Evolutionary conservation across 345 rosid species (phyloP), one percentile per base, ranked within the genome.

Genomic region (Populus nigra): DNA sequence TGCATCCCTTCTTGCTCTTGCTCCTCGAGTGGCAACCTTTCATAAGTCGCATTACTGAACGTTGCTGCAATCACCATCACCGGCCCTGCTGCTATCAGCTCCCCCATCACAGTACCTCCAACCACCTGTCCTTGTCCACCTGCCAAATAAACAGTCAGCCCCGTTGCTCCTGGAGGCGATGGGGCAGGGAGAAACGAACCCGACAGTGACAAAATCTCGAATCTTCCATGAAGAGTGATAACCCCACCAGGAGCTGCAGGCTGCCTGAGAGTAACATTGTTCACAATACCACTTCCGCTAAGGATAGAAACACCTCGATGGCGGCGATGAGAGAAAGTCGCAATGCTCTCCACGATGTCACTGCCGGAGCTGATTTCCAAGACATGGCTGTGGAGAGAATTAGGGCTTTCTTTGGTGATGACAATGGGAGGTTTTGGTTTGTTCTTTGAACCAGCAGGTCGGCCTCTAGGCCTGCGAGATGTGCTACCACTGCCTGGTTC

Each of bases 91-190:
- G 99, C 97, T 2, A 88, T 77, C 65, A 95, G 83, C 25, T 91
- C 82, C 11, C 98, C 97, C 70, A 88, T 83, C 0, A 87, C 96
- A 1, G 85, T 83, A 22, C 99, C 99, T 7, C 99, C 99, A 3
- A 95, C 90, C 18, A 95, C 92, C 83, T 95, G 99, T 13, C 98
- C 97, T 72, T 93, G 97, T 47, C 91, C 93, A 0, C 98, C 99
- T 0, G 98, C 92, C 76, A 93, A 77, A 83, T 91, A 95, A 50
- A 95, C 91, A 2, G 96, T 85, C 59, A 95, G 78, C 29, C 90
- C 90, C 0, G 97, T 87, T 0, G 97, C 94, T 41, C 97, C 99
- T 0, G 96, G 88, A 0, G 93, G 96, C 3, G 98, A 90, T 0
- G 97, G 93, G 1, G 91, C 83, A 0, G 99, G 99, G 39, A 95